Percentiles rank a stretch among this genome's conserved stretches.
phyloP scores from a whole-genome alignment of 805 yeast genomes.

The Sungouiozyma intestinalis region DNA sequence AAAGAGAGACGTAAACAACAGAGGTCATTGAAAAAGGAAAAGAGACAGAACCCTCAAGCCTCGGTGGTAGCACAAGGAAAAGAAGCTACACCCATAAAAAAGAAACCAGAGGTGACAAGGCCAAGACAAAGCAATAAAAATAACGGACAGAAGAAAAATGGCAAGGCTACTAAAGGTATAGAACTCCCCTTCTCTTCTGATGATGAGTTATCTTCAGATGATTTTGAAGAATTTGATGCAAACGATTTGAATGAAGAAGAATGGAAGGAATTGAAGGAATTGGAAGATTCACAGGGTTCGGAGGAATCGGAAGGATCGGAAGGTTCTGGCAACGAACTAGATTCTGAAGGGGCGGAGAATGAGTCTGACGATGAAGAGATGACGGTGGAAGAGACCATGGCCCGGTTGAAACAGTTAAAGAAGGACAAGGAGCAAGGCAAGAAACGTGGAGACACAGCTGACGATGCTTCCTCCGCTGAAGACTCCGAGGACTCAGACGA shows the following conservation, averaged over 20 bases:
- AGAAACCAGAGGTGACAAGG: background rate
- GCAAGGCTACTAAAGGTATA: conserved; percentile 14
- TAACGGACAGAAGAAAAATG: background rate
- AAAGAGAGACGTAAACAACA: conserved; percentile 36
- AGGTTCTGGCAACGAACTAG: conserved; percentile 14
- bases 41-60: conserved; percentile 2
- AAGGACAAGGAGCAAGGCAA: conserved; percentile 18
- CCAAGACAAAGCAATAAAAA: background rate
- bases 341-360: conserved; percentile 21
- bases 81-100: background rate
- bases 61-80: background rate
- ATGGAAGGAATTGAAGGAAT: conserved; percentile 21
- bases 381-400: conserved; percentile 28
- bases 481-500: conserved; percentile 1
- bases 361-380: conserved; percentile 32
- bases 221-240: conserved; percentile 36
- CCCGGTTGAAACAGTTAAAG: conserved; percentile 29
- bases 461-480: conserved; percentile 1
- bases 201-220: conserved; percentile 34
- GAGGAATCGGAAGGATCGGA: conserved; percentile 5
- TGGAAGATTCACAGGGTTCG: conserved; percentile 15
- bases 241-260: conserved; percentile 30
- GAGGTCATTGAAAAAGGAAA: conserved; percentile 28
- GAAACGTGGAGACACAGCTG: background rate
- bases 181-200: conserved; percentile 32